Evolutionary conservation across 345 rosid species (phyloP), one percentile per base, ranked within the genome.

Genomic region (Rhodamnia argentea): DNA sequence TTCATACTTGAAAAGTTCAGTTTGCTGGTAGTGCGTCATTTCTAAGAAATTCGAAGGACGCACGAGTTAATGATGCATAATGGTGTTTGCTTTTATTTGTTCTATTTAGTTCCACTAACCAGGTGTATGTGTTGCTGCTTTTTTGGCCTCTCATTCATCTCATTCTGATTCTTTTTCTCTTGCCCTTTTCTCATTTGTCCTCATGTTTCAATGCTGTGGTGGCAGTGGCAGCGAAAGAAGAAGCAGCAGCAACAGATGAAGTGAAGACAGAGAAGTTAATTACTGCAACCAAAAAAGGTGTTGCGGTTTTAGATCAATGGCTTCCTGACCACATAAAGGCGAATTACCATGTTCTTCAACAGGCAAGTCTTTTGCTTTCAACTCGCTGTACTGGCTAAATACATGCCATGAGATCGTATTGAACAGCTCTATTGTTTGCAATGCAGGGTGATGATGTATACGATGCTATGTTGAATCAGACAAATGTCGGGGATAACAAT

Each of bases 381-480:
- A 32, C 4, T 84, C 2, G 24, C 42, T 24, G 40, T 78, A 23
- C 47, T 70, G 2, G 78, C 78, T 70, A 37, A 37, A 70, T 70
- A 9, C 47, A 32, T 70, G 78, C 78, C 7, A 32, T 70, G 24
- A 70, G 47, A 32, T 37, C 4, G 23, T 70, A 32, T 70, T 70
- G 47, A 70, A 70, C 78, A 70, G 47, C 9, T 70, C 24, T 70
- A 37, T 84, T 84, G 83, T 57, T 82, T 55, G 20, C 83, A 55
- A 52, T 94, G 88, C 93, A 95, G 99, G 96, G 92, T 86, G 92
- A 91, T 89, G 94, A 92, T 87, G 84, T 95, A 59, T 96, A 94
- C 88, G 98, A 95, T 91, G 98, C 97, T 50, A 93, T 93, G 92
- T 89, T 95, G 87, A 96, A 95, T 87, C 98, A 96, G 89, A 95